Conservation (phyloP, 116 monocot species). For the Dioscorea cayenensis region DNA sequence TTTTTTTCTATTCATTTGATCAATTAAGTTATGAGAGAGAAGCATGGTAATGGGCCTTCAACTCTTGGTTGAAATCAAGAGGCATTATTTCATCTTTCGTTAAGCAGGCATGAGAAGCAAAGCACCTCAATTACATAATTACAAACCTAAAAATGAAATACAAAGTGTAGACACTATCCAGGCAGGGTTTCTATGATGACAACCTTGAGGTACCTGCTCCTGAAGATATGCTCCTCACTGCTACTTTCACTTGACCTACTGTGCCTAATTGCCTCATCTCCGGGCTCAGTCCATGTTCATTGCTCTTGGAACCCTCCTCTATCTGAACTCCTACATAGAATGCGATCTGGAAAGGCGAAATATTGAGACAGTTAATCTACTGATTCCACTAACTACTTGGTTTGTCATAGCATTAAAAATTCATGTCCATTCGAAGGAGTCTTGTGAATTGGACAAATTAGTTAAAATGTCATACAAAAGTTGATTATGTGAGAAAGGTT, state of each 20-base stretch:
- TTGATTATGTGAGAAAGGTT: no score
- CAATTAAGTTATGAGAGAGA: no score
- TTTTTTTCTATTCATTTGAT: no score
- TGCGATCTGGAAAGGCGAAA: conserved; percentile 45
- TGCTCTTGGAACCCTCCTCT: conserved; percentile 48
- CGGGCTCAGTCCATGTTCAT: conserved; percentile 41
- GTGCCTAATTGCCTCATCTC: conserved; percentile 63
- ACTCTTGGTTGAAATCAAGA: background rate
- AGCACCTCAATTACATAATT: background rate
- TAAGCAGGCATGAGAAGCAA: background rate
- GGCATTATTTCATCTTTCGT: background rate
- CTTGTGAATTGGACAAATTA: no score
- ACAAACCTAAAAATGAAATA: background rate
- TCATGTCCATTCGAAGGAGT: no score
- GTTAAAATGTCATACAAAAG: no score
- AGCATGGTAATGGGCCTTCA: no score
- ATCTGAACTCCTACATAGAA: conserved; percentile 66
- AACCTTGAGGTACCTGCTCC: conserved; percentile 35
- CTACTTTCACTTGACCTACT: conserved; percentile 82
- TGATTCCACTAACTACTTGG: no score
- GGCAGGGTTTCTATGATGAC: conserved; percentile 6
- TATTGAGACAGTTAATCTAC: background rate
- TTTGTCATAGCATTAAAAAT: no score
- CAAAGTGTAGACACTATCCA: background rate
- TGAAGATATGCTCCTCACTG: conserved; percentile 62